These are phyloP conservation scores for Dendrobium chrysotoxum DNA, from an alignment of 106 monocot species.

Conservation along the genomic window DNA sequence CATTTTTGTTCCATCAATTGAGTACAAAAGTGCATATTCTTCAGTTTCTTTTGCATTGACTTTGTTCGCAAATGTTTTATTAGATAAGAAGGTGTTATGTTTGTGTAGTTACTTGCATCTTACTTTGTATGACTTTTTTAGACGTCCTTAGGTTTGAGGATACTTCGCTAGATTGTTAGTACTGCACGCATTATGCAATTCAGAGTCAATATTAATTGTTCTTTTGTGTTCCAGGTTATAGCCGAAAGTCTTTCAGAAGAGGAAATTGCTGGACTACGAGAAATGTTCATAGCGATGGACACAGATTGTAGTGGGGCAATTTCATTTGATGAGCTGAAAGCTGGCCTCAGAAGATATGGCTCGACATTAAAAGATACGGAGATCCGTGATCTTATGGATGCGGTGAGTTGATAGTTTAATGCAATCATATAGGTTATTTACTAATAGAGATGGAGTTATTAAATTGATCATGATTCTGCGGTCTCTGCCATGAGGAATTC, in stretches of 20 bases:
- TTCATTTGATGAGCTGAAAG: constrained; percentile 67
- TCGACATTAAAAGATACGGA: constrained; percentile 46
- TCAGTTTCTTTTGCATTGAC: too few species aligned
- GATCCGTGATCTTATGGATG: constrained; percentile 66
- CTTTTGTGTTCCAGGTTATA: constrained; percentile 30
- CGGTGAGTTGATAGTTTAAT: constrained; percentile 24
- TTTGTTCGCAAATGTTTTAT: too few species aligned
- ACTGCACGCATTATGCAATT: too few species aligned
- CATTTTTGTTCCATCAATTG: too few species aligned
- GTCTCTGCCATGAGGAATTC: too few species aligned
- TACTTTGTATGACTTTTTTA: not conserved
- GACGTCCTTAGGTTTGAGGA: not conserved
- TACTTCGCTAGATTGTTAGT: too few species aligned
- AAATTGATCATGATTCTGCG: too few species aligned
- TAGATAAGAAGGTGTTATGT: not conserved
- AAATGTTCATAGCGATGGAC: constrained; percentile 78
- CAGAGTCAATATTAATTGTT: not conserved
- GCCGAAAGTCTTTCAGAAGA: constrained; percentile 65
- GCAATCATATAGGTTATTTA: too few species aligned
- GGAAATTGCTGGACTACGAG: constrained; percentile 71
- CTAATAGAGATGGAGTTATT: too few species aligned
- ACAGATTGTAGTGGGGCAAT: constrained; percentile 66
- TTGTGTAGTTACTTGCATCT: not conserved
- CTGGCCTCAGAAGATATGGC: constrained; percentile 56
- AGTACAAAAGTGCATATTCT: too few species aligned